A percentile compares a stretch with the other conserved stretches of the same genome.
Conservation (phyloP, 192 early-diverging fungal genomes). For the Mortierella hygrophila region DNA sequence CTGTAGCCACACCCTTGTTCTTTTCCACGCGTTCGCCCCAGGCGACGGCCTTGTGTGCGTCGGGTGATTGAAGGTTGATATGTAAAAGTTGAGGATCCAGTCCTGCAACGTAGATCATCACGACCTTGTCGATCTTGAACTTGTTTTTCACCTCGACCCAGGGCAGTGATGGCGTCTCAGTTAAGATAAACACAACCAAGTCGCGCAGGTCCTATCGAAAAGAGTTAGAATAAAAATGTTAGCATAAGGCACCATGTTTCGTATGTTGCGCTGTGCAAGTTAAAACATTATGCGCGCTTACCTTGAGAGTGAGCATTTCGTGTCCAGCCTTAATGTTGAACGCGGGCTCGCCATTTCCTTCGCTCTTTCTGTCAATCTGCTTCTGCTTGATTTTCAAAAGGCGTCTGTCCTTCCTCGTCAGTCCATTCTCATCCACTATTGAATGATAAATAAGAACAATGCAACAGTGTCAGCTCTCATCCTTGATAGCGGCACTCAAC, state of each 20-base stretch:
- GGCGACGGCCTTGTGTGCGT: slow-evolving; percentile 29
- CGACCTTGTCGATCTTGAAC: slow-evolving; percentile 48
- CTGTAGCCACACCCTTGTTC: slow-evolving; percentile 16
- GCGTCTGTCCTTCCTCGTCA: slow-evolving; percentile 43
- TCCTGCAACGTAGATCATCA: slow-evolving; percentile 58
- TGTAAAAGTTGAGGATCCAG: slow-evolving; percentile 60
- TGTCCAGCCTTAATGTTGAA: slow-evolving; percentile 29
- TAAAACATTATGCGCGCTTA: background rate
- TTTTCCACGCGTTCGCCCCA: slow-evolving; percentile 16
- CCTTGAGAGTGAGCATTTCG: slow-evolving; percentile 30
- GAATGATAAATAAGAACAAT: background rate
- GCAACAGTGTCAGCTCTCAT: background rate
- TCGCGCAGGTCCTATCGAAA: slow-evolving; percentile 56
- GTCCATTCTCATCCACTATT: slow-evolving; percentile 26
- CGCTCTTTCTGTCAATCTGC: slow-evolving; percentile 26
- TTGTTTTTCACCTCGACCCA: slow-evolving; percentile 57
- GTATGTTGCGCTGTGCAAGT: background rate
- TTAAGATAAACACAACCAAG: slow-evolving; percentile 58
- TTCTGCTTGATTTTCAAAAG: slow-evolving; percentile 31
- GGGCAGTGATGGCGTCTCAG: slow-evolving; percentile 46
- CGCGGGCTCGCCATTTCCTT: slow-evolving; percentile 34
- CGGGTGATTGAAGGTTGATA: slow-evolving; percentile 20
- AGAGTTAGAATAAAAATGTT: background rate
- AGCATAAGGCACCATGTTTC: background rate
- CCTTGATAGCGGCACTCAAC: background rate